These are phyloP conservation scores for Penicillium sp. DNA, from an alignment of 2,329 filamentous ascomycete species.

Conservation along the genomic window DNA sequence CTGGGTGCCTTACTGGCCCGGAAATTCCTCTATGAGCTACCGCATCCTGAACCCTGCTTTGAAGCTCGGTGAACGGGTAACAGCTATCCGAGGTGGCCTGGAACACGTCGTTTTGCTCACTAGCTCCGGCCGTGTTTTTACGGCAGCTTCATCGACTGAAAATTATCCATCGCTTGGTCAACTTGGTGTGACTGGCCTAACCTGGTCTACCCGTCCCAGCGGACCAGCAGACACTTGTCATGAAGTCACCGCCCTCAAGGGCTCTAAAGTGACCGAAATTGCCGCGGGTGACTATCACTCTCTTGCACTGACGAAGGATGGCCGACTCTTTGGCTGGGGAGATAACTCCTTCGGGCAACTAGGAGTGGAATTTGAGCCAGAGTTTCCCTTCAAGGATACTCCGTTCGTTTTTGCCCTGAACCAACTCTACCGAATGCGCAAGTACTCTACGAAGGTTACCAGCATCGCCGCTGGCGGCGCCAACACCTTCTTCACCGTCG, in stretches of 20 bases:
- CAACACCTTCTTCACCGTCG: conserved; percentile 84
- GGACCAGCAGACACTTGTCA: conserved; percentile 80
- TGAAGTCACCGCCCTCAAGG: conserved; percentile 69
- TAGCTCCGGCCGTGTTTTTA: conserved; percentile 79
- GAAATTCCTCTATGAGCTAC: conserved; percentile 63
- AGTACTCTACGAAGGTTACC: conserved; percentile 65
- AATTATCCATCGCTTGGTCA: conserved; percentile 81
- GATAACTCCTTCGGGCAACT: conserved; percentile 91
- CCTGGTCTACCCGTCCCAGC: conserved; percentile 71
- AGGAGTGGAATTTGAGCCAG: conserved; percentile 69
- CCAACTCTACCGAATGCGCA: conserved; percentile 68
- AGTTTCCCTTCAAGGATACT: conserved; percentile 62
- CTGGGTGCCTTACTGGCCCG: conserved; percentile 75
- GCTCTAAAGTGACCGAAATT: conserved; percentile 69
- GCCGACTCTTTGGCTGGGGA: conserved; percentile 80
- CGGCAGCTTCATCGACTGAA: conserved; percentile 75
- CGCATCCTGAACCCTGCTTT: conserved; percentile 69
- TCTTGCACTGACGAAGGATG: conserved; percentile 70
- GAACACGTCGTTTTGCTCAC: conserved; percentile 88
- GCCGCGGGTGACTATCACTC: conserved; percentile 87
- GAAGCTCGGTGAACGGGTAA: conserved; percentile 68
- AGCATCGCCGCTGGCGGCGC: conserved; percentile 79
- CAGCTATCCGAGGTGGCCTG: conserved; percentile 71
- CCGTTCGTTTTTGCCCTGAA: conserved; percentile 70
- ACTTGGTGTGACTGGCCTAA: conserved; percentile 79